Evolutionary conservation across 2,329 filamentous ascomycete genomes (phyloP).

Genomic region (Ophiostoma piceae): DNA sequence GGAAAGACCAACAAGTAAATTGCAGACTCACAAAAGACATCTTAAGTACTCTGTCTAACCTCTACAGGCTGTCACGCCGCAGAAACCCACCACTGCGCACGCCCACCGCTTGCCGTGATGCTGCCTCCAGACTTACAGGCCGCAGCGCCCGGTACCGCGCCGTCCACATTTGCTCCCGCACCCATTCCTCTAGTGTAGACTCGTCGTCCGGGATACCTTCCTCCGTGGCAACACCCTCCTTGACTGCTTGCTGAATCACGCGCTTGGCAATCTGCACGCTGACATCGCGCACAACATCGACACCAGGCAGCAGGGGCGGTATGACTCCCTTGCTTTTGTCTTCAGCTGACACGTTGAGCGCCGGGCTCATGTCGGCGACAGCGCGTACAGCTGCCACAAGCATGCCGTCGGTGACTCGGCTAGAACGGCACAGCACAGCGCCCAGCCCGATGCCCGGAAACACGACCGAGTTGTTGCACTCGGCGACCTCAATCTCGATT

Average conservation of each 20-base stretch:
- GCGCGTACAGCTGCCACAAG: conserved; percentile 73
- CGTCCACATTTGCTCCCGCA: conserved; percentile 75
- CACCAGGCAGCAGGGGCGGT: conserved; percentile 68
- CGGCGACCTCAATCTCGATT: conserved; percentile 52
- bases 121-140: conserved; percentile 47
- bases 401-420: conserved; percentile 67
- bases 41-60: background rate
- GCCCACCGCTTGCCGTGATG: conserved; percentile 55
- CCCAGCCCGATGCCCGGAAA: conserved; percentile 85
- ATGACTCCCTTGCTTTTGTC: background rate
- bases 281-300: conserved; percentile 66
- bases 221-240: conserved; percentile 63
- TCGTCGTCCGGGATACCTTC: conserved; percentile 56
- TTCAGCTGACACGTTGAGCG: conserved; percentile 42
- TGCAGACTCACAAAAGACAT: background rate
- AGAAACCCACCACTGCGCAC: conserved; percentile 19
- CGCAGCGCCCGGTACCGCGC: conserved; percentile 61
- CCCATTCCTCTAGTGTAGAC: conserved; percentile 61
- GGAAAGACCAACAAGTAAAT: background rate
- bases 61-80: conserved; percentile 19
- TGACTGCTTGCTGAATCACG: conserved; percentile 66
- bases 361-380: conserved; percentile 66
- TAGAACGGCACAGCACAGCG: conserved; percentile 63
- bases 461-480: conserved; percentile 84
- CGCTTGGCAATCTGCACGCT: conserved; percentile 71